phyloP scores from a whole-genome alignment of 495 filamentous ascomycete species.

The Xylaria grammica region DNA sequence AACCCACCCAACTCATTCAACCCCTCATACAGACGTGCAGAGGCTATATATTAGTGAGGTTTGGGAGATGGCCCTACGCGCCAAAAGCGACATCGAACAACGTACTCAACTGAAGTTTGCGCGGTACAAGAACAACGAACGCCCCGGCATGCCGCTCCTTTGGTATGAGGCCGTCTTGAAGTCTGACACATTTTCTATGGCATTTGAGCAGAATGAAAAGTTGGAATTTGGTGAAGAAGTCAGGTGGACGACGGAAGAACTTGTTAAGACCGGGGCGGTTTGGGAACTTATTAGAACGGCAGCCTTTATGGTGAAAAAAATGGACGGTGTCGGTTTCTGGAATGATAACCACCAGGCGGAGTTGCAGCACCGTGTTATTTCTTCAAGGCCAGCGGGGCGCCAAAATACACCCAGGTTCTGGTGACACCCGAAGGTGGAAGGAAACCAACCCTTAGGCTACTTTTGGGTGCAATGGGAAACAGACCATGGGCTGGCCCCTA shows the following conservation, averaged over 20 bases:
- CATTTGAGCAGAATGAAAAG: conserved; percentile 43
- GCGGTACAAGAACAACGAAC: background rate
- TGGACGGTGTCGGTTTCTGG: conserved; percentile 42
- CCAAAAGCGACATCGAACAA: background rate
- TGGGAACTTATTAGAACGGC: conserved; percentile 37
- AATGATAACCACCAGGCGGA: conserved; percentile 35
- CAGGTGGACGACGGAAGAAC: conserved; percentile 37
- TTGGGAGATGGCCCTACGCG: conserved; percentile 30
- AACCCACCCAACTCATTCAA: conserved; percentile 6
- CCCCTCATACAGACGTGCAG: background rate
- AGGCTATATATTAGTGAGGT: conserved; percentile 51
- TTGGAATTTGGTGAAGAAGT: conserved; percentile 48
- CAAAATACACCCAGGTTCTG: conserved; percentile 13
- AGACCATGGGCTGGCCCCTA: too few relatives aligned
- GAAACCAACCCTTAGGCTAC: too few relatives aligned
- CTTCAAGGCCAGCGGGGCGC: background rate
- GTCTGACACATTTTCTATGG: conserved; percentile 31
- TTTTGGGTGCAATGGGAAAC: too few relatives aligned
- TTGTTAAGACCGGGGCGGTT: conserved; percentile 32
- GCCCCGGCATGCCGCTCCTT: conserved; percentile 19
- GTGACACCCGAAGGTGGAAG: background rate
- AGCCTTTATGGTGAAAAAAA: conserved; percentile 36
- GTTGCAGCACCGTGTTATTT: background rate
- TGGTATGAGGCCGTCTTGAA: conserved; percentile 53
- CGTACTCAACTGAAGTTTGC: conserved; percentile 9